Conservation (phyloP, 179 eudicot species). For the Gypsophila paniculata region DNA sequence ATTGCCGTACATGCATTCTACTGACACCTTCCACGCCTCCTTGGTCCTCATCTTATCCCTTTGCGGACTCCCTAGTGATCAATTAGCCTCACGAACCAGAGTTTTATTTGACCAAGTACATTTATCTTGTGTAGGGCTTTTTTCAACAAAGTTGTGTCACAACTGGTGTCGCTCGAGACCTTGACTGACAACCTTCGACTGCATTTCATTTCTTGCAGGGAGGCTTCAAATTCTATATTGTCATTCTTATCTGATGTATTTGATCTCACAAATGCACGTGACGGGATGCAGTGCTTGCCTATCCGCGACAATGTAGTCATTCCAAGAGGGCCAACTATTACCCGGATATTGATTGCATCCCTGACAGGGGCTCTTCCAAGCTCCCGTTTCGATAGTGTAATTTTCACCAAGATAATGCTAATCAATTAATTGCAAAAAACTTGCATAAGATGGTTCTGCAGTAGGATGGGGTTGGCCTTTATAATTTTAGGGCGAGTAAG, state of each 20-base stretch:
- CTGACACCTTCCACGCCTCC: background rate
- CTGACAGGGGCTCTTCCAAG: constrained; percentile 94
- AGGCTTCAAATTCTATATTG: constrained; percentile 91
- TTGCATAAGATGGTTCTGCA: background rate
- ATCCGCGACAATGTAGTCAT: constrained; percentile 71
- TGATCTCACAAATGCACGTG: constrained; percentile 65
- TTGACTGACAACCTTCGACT: background rate
- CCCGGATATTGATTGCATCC: constrained; percentile 83
- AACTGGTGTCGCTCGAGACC: background rate
- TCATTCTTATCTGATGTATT: constrained; percentile 82
- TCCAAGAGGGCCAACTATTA: constrained; percentile 74
- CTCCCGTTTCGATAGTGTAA: constrained; percentile 81
- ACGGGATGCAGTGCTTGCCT: constrained; percentile 48
- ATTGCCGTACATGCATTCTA: background rate
- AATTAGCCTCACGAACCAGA: too few relatives aligned
- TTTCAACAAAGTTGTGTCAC: constrained; percentile 1
- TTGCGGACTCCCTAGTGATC: too few relatives aligned
- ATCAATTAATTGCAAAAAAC: background rate
- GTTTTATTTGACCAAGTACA: too few relatives aligned
- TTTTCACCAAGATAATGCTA: background rate
- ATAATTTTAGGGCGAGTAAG: constrained; percentile 1
- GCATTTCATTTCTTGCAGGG: constrained; percentile 55
- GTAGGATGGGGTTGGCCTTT: background rate
- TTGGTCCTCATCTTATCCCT: background rate
- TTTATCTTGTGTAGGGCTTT: too few relatives aligned